Base-by-base conservation (phyloP, 768 basidiomycete species). In the Tylopilus felleus region DNA sequence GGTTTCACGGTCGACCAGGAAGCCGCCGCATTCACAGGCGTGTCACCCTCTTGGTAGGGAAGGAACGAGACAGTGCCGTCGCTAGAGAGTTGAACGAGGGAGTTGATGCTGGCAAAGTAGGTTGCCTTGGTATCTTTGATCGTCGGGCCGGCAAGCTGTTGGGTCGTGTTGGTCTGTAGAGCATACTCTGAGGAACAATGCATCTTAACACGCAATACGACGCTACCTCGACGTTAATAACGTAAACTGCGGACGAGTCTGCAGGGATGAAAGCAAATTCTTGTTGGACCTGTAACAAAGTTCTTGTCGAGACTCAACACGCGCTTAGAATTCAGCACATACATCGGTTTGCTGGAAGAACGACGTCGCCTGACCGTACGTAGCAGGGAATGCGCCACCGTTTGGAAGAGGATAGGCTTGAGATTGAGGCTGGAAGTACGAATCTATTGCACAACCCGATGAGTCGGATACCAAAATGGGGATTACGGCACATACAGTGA, bases 181-280 rank as follows among this genome's bases (percentile, higher is more conserved):
- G 13, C 29, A 46, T n/a, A 22, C n/a, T 33, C 12, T 67, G 22
- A 65, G 57, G 36, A 25, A 57, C 17, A 6, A 17, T 28, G 3
- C 9, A 41, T 8, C 3, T 23, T 7, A 13, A 25, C 12, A 13
- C 5, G 16, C 5, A 16, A 36, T 8, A 7, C 22, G 19, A 22
- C 55, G 63, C 5, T 66, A 83, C 83, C 71, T 82, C 75, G 52
- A 89, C 85, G 63, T 89, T 84, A 67, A 90, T 73, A 45, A 92
- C 78, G 61, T 87, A 91, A n/a, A 85, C 84, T 22, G 76, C 75
- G 17, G 80, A 84, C 56, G 81, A 81, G 65, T 92, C 86, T 65
- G 84, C 77, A 19, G 90, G 89, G 54, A 92, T 77, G 71, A 83
- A 93, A 3, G 85, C 87, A 64, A 92, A 85, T 67, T 88, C 83